Conservation (phyloP, 140 eudicot species). For the Bidens hawaiensis region DNA sequence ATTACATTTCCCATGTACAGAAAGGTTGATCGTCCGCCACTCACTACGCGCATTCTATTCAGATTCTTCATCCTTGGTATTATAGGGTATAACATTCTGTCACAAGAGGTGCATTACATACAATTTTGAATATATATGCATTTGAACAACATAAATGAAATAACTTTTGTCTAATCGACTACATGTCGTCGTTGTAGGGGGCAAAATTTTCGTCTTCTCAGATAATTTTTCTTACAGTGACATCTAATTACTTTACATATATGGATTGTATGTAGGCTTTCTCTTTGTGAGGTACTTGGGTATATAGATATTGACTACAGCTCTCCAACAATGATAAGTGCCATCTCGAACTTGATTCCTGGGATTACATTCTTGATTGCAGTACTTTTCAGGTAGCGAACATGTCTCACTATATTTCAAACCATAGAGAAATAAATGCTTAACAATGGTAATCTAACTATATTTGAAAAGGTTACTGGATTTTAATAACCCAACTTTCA, state of each 20-base stretch:
- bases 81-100: slow-evolving; percentile 21
- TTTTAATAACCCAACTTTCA: too few species aligned
- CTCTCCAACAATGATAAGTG: slow-evolving; percentile 41
- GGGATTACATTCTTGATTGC: slow-evolving; percentile 32
- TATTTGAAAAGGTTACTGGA: too few species aligned
- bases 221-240: too few species aligned
- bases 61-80: slow-evolving; percentile 34
- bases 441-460: too few species aligned
- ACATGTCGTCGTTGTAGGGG: too few species aligned
- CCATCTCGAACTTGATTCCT: slow-evolving; percentile 31
- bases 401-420: neutral
- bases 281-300: slow-evolving; percentile 17
- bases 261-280: slow-evolving; percentile 14
- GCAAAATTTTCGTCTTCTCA: too few species aligned
- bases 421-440: too few species aligned
- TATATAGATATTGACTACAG: slow-evolving; percentile 31
- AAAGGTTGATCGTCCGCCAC: slow-evolving; percentile 28
- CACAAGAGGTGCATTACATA: too few species aligned
- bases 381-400: slow-evolving; percentile 31
- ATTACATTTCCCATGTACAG: neutral
- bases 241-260: neutral
- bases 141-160: too few species aligned
- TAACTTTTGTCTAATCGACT: too few species aligned
- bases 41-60: slow-evolving; percentile 12
- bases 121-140: too few species aligned